phyloP scores from a whole-genome alignment of 495 filamentous ascomycete species.

The Terfezia claveryi region DNA sequence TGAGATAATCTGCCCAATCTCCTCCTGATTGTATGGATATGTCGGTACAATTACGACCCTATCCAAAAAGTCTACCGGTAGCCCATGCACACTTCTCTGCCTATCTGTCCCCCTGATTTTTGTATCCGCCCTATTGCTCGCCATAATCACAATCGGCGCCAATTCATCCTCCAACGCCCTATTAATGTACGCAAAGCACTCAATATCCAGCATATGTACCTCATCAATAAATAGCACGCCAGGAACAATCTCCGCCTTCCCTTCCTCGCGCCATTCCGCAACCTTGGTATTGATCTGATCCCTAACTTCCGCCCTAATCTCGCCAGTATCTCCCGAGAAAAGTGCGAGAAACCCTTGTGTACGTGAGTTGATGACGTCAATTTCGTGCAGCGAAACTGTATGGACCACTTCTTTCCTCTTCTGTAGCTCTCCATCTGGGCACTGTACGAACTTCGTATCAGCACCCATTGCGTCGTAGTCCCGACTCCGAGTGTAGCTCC shows the following conservation, averaged over 20 bases:
- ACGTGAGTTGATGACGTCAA: conserved; percentile 95
- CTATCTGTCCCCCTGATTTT: conserved; percentile 69
- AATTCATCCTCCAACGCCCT: conserved; percentile 83
- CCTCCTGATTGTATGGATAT: conserved; percentile 60
- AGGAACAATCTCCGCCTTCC: conserved; percentile 92
- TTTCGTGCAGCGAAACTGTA: conserved; percentile 91
- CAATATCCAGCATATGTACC: conserved; percentile 98
- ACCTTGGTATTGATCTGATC: conserved; percentile 99
- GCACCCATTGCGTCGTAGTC: conserved; percentile 99
- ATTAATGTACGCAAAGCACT: conserved; percentile 97
- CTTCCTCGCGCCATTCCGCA: conserved; percentile 95
- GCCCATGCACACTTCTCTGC: conserved; percentile 73
- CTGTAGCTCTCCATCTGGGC: conserved; percentile 94
- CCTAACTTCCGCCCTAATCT: conserved; percentile 88
- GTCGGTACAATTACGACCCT: conserved; percentile 93
- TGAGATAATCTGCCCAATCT: conserved; percentile 72
- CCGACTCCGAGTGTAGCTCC: conserved; percentile 76
- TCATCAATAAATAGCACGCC: conserved; percentile 98
- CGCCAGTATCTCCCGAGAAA: conserved; percentile 93
- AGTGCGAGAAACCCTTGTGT: conserved; percentile 85
- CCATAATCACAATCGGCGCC: conserved; percentile 97
- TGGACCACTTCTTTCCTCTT: conserved; percentile 93
- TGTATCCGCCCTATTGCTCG: conserved; percentile 81
- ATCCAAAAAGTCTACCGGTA: conserved; percentile 91
- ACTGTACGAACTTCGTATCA: conserved; percentile 94